Evolutionary conservation across 148 eudicot genomes (phyloP).

Genomic region (Hydrangea macrophylla): DNA sequence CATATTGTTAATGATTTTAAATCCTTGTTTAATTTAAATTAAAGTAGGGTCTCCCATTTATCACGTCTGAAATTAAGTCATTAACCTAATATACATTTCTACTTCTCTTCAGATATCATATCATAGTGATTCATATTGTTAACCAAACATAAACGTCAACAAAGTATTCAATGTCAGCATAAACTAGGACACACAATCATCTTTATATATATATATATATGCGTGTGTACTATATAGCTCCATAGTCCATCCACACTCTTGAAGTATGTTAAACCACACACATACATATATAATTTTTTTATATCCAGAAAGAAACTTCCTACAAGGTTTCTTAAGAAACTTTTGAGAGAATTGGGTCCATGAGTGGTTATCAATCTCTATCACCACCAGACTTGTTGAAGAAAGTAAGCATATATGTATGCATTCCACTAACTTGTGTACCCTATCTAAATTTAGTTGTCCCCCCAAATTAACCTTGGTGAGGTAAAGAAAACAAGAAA

Average conservation of each 20-base stretch:
- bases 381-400: slow-evolving; percentile 10
- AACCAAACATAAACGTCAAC: neutral
- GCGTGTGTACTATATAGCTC: no score
- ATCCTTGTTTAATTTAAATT: no score
- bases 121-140: neutral
- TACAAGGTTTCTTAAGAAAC: neutral
- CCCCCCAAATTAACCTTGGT: no score
- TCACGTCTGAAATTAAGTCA: neutral
- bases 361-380: slow-evolving; percentile 26
- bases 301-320: slow-evolving; percentile 2
- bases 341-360: slow-evolving; percentile 10
- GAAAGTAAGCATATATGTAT: slow-evolving; percentile 11
- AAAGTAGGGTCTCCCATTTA: neutral
- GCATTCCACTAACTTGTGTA: slow-evolving; percentile 46
- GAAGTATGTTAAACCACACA: neutral
- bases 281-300: no score
- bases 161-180: neutral
- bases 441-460: slow-evolving; percentile 12
- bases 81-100: neutral
- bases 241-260: neutral
- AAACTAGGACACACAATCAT: no score
- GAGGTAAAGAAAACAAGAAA: no score
- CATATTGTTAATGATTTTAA: neutral
- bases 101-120: neutral
- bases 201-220: no score